Conservation (phyloP, 164 flowering plant species). For the Tetracentron sinense region DNA sequence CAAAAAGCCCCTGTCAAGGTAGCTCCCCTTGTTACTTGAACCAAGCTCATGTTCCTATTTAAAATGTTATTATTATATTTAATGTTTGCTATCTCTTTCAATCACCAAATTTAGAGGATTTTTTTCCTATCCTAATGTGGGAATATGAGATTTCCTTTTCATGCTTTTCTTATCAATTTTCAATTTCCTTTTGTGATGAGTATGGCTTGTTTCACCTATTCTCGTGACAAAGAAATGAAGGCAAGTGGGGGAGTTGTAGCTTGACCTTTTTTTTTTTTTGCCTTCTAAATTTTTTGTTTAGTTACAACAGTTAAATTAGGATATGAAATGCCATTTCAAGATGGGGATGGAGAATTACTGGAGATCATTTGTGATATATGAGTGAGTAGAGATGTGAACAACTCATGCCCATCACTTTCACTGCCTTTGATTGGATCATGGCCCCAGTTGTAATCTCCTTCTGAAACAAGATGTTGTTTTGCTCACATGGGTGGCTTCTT, state of each 20-base stretch:
- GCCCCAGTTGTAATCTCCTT: not conserved
- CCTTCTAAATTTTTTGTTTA: too few species aligned
- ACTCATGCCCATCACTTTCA: slow-evolving; percentile 7
- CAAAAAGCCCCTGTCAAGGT: too few species aligned
- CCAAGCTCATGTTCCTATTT: too few species aligned
- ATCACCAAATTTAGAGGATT: slow-evolving; percentile 8
- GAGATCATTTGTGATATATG: slow-evolving; percentile 4
- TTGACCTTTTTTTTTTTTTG: not conserved
- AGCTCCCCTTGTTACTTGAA: too few species aligned
- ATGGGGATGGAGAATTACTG: not conserved
- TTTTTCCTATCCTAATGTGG: not conserved
- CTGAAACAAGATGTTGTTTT: slow-evolving; percentile 2
- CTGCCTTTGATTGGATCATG: not conserved
- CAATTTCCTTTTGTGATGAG: not conserved
- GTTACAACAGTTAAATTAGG: slow-evolving; percentile 9
- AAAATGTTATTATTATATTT: slow-evolving; percentile 13
- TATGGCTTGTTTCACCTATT: slow-evolving; percentile 11
- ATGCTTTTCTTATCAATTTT: not conserved
- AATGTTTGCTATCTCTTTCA: slow-evolving; percentile 18
- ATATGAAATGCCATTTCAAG: not conserved
- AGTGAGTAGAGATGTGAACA: not conserved
- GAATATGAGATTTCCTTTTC: slow-evolving; percentile 10
- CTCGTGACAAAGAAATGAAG: slow-evolving; percentile 2
- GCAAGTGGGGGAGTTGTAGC: not conserved
- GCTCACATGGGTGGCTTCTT: slow-evolving; percentile 9